Evolutionary conservation across 176 grass and related monocot species (phyloP).

Genomic region (Phoenix dactylifera): DNA sequence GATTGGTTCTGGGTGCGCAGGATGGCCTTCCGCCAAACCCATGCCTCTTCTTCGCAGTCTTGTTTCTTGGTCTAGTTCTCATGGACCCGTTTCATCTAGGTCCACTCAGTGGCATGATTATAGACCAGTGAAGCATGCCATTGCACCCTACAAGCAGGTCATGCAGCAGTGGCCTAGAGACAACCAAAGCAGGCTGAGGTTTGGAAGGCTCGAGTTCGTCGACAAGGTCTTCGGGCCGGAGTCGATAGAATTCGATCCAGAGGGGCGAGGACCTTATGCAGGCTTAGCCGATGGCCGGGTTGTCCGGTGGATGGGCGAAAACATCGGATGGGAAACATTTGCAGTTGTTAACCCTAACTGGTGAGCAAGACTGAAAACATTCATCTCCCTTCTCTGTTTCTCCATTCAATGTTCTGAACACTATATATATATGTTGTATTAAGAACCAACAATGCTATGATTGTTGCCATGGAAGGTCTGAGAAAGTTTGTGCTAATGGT

Average conservation of each 20-base stretch:
- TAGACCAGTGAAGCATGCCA: conserved; percentile 58
- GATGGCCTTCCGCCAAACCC: conserved; percentile 43
- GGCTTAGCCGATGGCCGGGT: conserved; percentile 86
- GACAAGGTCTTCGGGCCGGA: conserved; percentile 76
- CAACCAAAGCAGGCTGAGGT: conserved; percentile 59
- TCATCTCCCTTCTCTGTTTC: too few species aligned
- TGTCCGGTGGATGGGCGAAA: conserved; percentile 77
- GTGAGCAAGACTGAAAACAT: conserved; percentile 15
- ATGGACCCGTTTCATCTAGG: conserved; percentile 60
- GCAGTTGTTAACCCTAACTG: conserved; percentile 57
- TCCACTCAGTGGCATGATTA: conserved; percentile 49
- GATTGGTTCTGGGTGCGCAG: conserved; percentile 30
- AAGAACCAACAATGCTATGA: not conserved
- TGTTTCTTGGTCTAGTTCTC: conserved; percentile 47
- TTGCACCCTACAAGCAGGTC: conserved; percentile 57
- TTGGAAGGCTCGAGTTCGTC: conserved; percentile 63
- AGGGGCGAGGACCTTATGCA: conserved; percentile 64
- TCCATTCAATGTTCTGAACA: too few species aligned
- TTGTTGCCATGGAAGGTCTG: conserved; percentile 31
- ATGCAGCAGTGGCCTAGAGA: conserved; percentile 68
- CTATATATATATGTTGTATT: too few species aligned
- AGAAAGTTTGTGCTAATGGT: conserved; percentile 50
- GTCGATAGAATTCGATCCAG: conserved; percentile 73
- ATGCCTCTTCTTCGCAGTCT: conserved; percentile 49
- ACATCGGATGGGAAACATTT: conserved; percentile 66